These are phyloP conservation scores for Bonnemaisonia californica DNA, from an alignment of 31 red algal genomes.

Conservation along the genomic window DNA sequence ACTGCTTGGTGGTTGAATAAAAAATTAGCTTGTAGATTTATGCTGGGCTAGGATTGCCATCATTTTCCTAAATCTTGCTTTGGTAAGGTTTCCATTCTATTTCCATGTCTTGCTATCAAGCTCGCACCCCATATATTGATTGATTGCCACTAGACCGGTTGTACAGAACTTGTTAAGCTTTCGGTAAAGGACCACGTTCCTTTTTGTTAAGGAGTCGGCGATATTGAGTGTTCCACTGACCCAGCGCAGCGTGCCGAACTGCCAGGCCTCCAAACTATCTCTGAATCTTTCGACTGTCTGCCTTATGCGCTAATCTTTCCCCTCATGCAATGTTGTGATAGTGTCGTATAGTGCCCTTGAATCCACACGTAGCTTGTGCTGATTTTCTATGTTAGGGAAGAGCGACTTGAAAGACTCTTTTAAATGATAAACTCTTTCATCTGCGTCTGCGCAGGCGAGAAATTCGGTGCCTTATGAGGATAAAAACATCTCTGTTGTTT, in stretches of 20 bases:
- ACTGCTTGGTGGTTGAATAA: no score
- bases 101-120: no score
- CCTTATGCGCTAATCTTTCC: neutral
- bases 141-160: no score
- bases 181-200: no score
- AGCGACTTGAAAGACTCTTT: neutral
- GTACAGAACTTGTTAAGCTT: no score
- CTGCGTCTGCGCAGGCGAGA: neutral
- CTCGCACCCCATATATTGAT: no score
- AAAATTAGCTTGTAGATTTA: no score
- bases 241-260: neutral
- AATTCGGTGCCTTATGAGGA: conserved; percentile 7
- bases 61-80: no score
- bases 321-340: conserved; percentile 9
- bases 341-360: no score
- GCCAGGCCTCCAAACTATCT: neutral
- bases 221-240: neutral
- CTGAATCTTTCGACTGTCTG: neutral
- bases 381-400: neutral
- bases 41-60: no score
- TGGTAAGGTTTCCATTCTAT: no score
- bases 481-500: conserved; percentile 2
- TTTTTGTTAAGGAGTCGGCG: neutral
- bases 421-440: conserved; percentile 4
- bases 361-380: neutral